Evolutionary conservation across 73 alveolate genomes (phyloP).

Genomic region (Stentor coeruleus): DNA sequence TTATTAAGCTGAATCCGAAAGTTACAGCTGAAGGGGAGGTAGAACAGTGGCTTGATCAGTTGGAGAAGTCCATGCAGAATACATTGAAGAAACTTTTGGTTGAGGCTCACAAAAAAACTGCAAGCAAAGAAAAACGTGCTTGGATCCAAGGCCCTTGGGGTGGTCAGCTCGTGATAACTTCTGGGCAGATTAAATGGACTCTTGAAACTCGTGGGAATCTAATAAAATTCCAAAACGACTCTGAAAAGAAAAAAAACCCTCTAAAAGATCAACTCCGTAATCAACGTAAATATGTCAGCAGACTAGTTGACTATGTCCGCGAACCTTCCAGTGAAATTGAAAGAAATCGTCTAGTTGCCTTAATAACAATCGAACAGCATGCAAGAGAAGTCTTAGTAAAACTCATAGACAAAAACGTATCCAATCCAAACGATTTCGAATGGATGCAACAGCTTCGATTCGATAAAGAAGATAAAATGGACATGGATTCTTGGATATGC

Average conservation of each 20-base stretch:
- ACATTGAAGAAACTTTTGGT: constrained; percentile 59
- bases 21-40: constrained; percentile 88
- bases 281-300: background rate
- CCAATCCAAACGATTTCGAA: constrained; percentile 82
- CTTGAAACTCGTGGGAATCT: constrained; percentile 34
- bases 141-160: constrained; percentile 78
- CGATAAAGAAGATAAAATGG: constrained; percentile 51
- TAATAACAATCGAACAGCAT: constrained; percentile 95
- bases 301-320: constrained; percentile 36
- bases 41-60: constrained; percentile 92
- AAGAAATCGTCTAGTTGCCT: constrained; percentile 81
- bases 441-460: constrained; percentile 93
- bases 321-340: constrained; percentile 44
- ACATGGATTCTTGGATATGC: constrained; percentile 65
- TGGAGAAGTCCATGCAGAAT: constrained; percentile 89
- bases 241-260: constrained; percentile 26
- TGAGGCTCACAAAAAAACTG: constrained; percentile 41
- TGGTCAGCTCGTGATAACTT: constrained; percentile 78
- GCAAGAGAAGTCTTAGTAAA: constrained; percentile 74
- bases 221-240: constrained; percentile 18
- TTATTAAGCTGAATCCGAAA: constrained; percentile 68
- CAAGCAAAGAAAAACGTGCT: constrained; percentile 48
- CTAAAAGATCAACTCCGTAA: constrained; percentile 3
- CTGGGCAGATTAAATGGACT: constrained; percentile 80
- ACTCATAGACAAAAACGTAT: constrained; percentile 38